Percentiles rank a stretch among this genome's conserved stretches.
Conservation (phyloP, 2,329 filamentous ascomycete species). For the Aspergillus brasiliensis region DNA sequence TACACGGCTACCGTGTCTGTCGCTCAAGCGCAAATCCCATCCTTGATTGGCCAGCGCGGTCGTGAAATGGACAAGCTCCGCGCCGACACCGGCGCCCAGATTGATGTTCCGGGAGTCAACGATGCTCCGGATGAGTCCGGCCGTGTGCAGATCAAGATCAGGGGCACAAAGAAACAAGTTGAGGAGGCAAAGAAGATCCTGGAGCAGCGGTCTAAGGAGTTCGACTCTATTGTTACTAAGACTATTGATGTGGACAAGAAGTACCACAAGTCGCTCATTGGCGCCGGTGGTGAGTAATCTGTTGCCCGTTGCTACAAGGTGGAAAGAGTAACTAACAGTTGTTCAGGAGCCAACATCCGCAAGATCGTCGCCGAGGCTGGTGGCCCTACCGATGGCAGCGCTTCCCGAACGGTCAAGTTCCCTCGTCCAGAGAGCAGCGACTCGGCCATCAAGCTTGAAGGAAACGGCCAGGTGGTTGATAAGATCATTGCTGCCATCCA, state of each 20-base stretch:
- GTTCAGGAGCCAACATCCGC: constrained; percentile 76
- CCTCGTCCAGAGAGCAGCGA: constrained; percentile 83
- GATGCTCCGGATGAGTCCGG: constrained; percentile 67
- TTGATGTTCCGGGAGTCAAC: constrained; percentile 83
- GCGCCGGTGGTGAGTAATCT: constrained; percentile 71
- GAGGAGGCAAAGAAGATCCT: constrained; percentile 88
- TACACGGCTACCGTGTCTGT: constrained; percentile 78
- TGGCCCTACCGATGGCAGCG: constrained; percentile 81
- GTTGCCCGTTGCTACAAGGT: constrained; percentile 37
- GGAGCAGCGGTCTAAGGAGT: constrained; percentile 80
- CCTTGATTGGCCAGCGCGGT: constrained; percentile 87
- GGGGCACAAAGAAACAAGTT: constrained; percentile 89
- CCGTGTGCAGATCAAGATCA: constrained; percentile 83
- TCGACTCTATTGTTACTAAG: constrained; percentile 84
- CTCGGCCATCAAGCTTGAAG: constrained; percentile 84
- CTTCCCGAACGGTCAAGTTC: constrained; percentile 91
- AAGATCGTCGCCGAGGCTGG: constrained; percentile 86
- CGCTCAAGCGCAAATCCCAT: constrained; percentile 89
- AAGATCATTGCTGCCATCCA: constrained; percentile 84
- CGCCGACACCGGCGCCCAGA: constrained; percentile 79
- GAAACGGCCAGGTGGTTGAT: constrained; percentile 78
- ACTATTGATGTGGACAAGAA: constrained; percentile 92
- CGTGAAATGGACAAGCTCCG: constrained; percentile 89
- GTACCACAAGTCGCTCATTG: constrained; percentile 83
- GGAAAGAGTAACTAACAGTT: constrained; percentile 9